Base-by-base conservation (phyloP, 2,329 filamentous ascomycete genomes). In the Colletotrichum limetticola region DNA sequence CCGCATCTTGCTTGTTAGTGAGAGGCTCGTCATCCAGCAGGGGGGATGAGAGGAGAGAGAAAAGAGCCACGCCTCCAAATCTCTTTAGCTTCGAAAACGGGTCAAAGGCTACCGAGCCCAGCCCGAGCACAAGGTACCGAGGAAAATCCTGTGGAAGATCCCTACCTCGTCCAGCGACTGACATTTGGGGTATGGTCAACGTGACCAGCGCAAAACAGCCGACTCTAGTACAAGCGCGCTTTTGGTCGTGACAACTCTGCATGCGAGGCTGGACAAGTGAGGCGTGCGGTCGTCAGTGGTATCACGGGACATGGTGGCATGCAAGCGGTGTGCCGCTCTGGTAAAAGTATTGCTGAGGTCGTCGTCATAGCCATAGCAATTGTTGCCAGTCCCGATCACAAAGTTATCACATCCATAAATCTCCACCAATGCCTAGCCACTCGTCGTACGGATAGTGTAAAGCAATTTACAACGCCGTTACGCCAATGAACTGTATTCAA, bases 71-170 rank as follows among this genome's bases (percentile, higher is more conserved):
- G 55, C 83, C 82, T 9, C 82, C 82, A 8, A 84, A 84, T 73
- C 74, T 84, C 37, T 82, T 81, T 6, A 82, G 81, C n/a, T 78
- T 84, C 19, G 77, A 78, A 64, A 83, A 83, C 74, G 78, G 68
- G 68, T 66, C 68, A 71, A 71, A 60, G 62, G 56, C 68, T 60
- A 56, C 68, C 68, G 68, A 71, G 24, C 22, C 24, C 53, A 66
- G 57, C 64, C 64, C 42, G 30, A 63, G 65, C 69, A 37, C 52
- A 55, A 56, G 26, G 14, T 53, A 22, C 58, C 30, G 57, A 58
- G 35, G 52, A 46, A 12, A 24, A 35, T 63, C 42, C 42, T 52
- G n/a, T 14, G n/a, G 32, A 22, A 63, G 58, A 68, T 67, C 69
- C 52, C 32, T 58, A 16, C 69, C 58, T 35, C 49, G 12, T 22